Conservation (phyloP, 495 filamentous ascomycete species). For the Chlorociboria aeruginascens region DNA sequence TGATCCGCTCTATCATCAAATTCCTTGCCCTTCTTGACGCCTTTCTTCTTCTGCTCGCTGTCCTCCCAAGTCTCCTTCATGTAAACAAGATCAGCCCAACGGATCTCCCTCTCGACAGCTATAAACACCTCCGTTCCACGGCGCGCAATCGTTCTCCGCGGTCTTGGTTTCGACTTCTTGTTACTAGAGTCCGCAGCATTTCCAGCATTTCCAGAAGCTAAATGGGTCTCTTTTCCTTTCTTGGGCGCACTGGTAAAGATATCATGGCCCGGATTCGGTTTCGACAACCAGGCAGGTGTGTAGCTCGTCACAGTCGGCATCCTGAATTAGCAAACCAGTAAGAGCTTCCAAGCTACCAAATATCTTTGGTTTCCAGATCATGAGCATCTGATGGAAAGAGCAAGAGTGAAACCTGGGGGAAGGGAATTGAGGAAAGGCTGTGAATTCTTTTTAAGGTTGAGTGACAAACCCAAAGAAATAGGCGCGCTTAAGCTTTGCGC, state of each 20-base stretch:
- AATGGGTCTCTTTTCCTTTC: constrained; percentile 10
- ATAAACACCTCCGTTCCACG: constrained; percentile 73
- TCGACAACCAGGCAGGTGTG: constrained; percentile 71
- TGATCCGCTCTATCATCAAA: constrained; percentile 12
- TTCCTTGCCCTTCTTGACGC: constrained; percentile 11
- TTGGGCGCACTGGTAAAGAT: constrained; percentile 38
- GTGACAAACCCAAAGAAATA: constrained; percentile 2
- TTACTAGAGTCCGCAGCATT: constrained; percentile 19
- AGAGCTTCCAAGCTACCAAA: constrained; percentile 2
- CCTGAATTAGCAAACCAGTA: constrained; percentile 7
- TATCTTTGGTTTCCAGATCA: constrained; percentile 1
- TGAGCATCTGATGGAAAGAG: constrained; percentile 1
- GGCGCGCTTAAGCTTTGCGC: constrained; percentile 9
- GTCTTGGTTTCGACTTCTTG: constrained; percentile 33
- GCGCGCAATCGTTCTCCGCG: constrained; percentile 56
- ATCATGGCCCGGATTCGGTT: constrained; percentile 58
- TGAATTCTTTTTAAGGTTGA: constrained; percentile 5
- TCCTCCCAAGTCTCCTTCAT: constrained; percentile 58
- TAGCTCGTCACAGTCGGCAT: constrained; percentile 78
- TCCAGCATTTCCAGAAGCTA: constrained; percentile 25
- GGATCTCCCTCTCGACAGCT: constrained; percentile 71
- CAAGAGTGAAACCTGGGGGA: neutral
- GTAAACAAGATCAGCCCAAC: constrained; percentile 68
- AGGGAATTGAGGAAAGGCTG: neutral
- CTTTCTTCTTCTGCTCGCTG: constrained; percentile 28